Base-by-base conservation (phyloP, 2,329 filamentous ascomycete species). In the Ascochyta rabiei region DNA sequence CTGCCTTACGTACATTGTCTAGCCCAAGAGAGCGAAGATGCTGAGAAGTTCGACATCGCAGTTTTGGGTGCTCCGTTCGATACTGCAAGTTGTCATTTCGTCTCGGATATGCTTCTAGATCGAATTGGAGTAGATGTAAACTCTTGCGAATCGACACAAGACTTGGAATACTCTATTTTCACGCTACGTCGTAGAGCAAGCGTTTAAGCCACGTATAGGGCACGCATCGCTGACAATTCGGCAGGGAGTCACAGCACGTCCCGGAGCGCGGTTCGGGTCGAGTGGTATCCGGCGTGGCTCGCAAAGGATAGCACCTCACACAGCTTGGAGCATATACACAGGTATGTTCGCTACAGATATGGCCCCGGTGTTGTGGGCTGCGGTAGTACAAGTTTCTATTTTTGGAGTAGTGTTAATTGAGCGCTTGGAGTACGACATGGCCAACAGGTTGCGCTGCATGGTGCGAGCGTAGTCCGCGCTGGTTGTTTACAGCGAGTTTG, bases 221-320 rank as follows among this genome's bases (percentile, higher is more conserved):
- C 15, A 37, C 35, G 10, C 9, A 26, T 19, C 18, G 37, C 43
- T 66, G 28, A 68, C 40, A 33, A 13, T 24, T 16, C 10, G 18
- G 6, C 49, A 79, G 77, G 78, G 73, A 7, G 81, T 82, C 0
- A 84, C 82, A 2, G 81, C 75, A 30, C 72, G 82, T 37, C 82
- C 81, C 4, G 82, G 82, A 34, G 77, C 81, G 28, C 73, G 82
- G 28, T 84, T 79, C 61, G 82, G 82, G 2, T 82, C 82, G 2
- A 70, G 70, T 35, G 82, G 82, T 4, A 82, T 84, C 53, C 76
- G 81, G 38, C 71, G 73, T 52, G 82, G 81, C 6, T 82, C 81
- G 3, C 71, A 76, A 34, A 73, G 82, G 24, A 81, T 84, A n/a
- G 50, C 54, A 12, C 62, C 79, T 0, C 67, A 70, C 4, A 67